These are phyloP conservation scores for Colletotrichum sp. DNA, from an alignment of 2,329 filamentous ascomycete genomes.

Conservation along the genomic window DNA sequence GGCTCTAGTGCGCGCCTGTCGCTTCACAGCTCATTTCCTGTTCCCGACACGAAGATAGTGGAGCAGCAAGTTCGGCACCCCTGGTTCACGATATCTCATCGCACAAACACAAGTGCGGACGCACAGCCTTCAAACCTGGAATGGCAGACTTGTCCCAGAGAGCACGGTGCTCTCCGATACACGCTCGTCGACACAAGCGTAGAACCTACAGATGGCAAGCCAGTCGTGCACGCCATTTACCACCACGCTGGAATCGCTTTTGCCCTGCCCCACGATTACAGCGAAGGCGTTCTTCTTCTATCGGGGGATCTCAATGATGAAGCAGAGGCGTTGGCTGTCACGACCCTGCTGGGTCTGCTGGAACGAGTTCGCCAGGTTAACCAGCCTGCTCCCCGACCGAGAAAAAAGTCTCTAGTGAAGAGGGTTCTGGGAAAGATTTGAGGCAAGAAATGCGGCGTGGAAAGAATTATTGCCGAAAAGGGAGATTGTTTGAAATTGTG, in stretches of 20 bases:
- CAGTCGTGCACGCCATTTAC: conserved; percentile 18
- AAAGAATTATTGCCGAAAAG: not conserved
- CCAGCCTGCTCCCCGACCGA: not conserved
- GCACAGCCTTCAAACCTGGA: not conserved
- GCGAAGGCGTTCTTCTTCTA: conserved; percentile 20
- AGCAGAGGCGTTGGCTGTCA: conserved; percentile 2
- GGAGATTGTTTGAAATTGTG: not conserved
- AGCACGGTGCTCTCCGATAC: conserved; percentile 14
- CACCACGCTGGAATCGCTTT: conserved; percentile 19
- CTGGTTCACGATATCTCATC: conserved; percentile 2
- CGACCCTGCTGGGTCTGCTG: not conserved
- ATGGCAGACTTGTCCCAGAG: conserved; percentile 8
- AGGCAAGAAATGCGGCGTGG: not conserved
- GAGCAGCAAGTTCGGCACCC: not conserved
- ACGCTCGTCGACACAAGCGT: conserved; percentile 6
- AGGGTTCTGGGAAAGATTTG: not conserved
- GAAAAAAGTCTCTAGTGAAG: not conserved
- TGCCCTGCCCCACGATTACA: conserved; percentile 9
- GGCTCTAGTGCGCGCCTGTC: not conserved
- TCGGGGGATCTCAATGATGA: not conserved
- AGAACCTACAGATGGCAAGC: not conserved
- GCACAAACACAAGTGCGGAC: accelerated
- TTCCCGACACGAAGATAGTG: not conserved
- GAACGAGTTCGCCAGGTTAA: conserved; percentile 8
- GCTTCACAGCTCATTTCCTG: not conserved